Evolutionary conservation across 768 basidiomycete species (phyloP).

Genomic region (Auriscalpium microsporum): DNA sequence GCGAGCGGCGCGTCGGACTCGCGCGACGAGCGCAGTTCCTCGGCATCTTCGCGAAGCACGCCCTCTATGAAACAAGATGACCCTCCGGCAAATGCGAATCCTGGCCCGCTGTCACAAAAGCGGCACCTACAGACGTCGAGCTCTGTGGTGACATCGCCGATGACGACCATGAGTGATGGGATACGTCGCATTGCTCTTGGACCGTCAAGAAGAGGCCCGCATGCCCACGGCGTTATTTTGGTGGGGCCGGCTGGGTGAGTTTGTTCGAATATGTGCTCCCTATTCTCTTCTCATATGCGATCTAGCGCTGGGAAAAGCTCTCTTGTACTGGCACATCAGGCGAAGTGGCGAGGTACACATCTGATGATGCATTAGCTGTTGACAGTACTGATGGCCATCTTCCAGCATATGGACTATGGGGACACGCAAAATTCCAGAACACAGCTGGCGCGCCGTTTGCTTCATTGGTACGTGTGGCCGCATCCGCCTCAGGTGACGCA

Average conservation of each 20-base stretch:
- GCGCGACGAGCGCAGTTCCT: conserved; percentile 22
- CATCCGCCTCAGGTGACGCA: neutral
- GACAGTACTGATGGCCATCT: neutral
- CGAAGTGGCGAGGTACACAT: conserved; percentile 56
- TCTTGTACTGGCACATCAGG: conserved; percentile 59
- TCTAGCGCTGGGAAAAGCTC: conserved; percentile 70
- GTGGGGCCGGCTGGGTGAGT: conserved; percentile 56
- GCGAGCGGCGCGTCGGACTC: conserved; percentile 25
- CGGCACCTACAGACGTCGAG: conserved; percentile 1
- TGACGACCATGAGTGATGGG: conserved; percentile 29
- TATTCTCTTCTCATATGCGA: neutral
- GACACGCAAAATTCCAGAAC: conserved; percentile 65
- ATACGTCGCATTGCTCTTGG: conserved; percentile 38
- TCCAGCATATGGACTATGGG: conserved; percentile 58
- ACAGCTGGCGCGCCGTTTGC: conserved; percentile 62
- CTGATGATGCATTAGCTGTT: neutral
- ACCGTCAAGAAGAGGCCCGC: conserved; percentile 31
- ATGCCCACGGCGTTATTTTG: conserved; percentile 54
- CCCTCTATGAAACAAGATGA: neutral
- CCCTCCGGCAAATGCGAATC: neutral
- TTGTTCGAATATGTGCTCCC: neutral
- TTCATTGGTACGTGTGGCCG: conserved; percentile 39
- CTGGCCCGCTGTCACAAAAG: conserved; percentile 4
- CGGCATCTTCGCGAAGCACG: conserved; percentile 36
- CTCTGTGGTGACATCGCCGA: conserved; percentile 12